These are phyloP conservation scores for Cercophora scortea DNA, from an alignment of 495 filamentous ascomycete species.

Conservation along the genomic window DNA sequence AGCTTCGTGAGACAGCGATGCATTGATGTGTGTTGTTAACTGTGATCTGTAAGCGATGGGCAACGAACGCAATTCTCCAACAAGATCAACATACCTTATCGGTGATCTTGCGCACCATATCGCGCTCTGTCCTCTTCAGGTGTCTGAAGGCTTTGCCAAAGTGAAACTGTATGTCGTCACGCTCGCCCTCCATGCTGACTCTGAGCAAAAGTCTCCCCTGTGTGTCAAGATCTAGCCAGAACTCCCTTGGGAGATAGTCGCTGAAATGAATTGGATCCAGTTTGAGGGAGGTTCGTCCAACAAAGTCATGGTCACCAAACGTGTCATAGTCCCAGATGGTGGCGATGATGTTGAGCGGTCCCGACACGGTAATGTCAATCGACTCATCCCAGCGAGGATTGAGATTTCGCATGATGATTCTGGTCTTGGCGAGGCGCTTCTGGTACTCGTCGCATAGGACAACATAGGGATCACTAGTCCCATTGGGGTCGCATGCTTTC, in stretches of 20 bases:
- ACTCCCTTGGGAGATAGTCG: conserved; percentile 89
- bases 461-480: conserved; percentile 93
- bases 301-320: conserved; percentile 94
- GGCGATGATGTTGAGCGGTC: conserved; percentile 86
- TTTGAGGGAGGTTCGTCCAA: conserved; percentile 90
- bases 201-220: conserved; percentile 84
- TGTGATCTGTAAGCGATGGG: conserved; percentile 27
- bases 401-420: conserved; percentile 82
- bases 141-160: conserved; percentile 96
- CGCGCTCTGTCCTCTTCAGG: conserved; percentile 87
- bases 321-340: conserved; percentile 99
- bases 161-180: conserved; percentile 97
- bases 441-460: conserved; percentile 96
- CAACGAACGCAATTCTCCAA: background rate
- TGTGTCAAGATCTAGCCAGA: conserved; percentile 96
- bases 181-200: conserved; percentile 97
- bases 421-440: conserved; percentile 92
- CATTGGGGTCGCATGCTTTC: conserved; percentile 93
- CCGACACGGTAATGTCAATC: conserved; percentile 88
- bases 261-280: conserved; percentile 91
- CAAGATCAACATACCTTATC: conserved; percentile 65
- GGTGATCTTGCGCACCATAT: conserved; percentile 97
- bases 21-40: conserved; percentile 92
- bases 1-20: conserved; percentile 75
- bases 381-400: conserved; percentile 98